phyloP scores from a whole-genome alignment of 768 basidiomycete species.

The Boletus sensibilis region DNA sequence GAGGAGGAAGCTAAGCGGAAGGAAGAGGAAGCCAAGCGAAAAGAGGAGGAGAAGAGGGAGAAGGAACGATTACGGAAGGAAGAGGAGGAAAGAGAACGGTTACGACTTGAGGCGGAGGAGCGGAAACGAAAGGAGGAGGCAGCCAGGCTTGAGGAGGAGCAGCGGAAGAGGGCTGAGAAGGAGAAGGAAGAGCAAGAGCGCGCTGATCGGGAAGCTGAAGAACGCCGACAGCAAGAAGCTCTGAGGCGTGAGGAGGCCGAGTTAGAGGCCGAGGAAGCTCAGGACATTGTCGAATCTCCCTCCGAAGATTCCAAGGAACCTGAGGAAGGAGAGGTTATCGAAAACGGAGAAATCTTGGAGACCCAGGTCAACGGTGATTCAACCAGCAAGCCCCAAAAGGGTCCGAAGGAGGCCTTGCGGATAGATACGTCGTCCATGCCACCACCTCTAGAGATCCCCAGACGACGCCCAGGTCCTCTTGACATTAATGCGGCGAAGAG shows the following conservation, averaged over 20 bases:
- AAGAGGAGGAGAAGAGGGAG: constrained; percentile 46
- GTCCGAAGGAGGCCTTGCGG: constrained; percentile 53
- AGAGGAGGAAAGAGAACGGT: constrained; percentile 39
- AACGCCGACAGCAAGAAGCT: constrained; percentile 28
- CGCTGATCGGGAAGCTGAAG: constrained; percentile 36
- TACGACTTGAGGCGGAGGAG: constrained; percentile 34
- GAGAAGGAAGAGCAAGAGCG: constrained; percentile 44
- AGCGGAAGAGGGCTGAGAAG: constrained; percentile 30
- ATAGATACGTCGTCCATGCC: constrained; percentile 59
- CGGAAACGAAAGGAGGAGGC: constrained; percentile 33
- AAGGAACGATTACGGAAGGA: constrained; percentile 38
- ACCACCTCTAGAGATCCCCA: constrained; percentile 37
- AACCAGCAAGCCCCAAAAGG: constrained; percentile 40
- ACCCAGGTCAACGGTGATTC: constrained; percentile 33
- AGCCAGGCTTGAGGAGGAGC: constrained; percentile 32
- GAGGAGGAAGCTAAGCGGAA: constrained; percentile 44
- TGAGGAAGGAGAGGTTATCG: constrained; percentile 39
- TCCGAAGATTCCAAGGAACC: constrained; percentile 47
- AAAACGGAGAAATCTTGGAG: constrained; percentile 31
- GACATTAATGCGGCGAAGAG: constrained; percentile 59
- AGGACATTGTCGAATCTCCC: constrained; percentile 35
- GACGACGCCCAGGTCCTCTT: constrained; percentile 67
- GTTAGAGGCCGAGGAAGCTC: constrained; percentile 39
- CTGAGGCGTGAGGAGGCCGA: constrained; percentile 21
- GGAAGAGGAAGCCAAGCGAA: constrained; percentile 41